phyloP scores from a whole-genome alignment of 306 rosid genomes.

The Luffa aegyptiaca region DNA sequence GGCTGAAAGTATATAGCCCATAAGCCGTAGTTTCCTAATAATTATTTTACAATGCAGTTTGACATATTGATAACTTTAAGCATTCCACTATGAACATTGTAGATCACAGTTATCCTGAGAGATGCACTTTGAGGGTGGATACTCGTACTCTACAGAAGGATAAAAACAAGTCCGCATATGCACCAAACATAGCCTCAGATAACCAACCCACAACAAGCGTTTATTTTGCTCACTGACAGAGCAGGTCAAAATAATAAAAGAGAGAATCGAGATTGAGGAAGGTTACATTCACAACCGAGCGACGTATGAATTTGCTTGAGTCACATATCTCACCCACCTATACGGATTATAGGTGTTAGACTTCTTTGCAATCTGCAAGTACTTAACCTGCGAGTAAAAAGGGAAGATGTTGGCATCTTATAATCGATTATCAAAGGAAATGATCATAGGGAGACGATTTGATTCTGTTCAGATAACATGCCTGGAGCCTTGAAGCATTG shows the following conservation, averaged over 20 bases:
- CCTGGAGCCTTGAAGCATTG: conserved; percentile 81
- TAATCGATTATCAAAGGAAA: neutral
- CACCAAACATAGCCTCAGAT: neutral
- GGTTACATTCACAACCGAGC: conserved; percentile 50
- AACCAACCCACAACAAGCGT: neutral
- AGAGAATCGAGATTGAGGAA: neutral
- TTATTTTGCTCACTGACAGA: neutral
- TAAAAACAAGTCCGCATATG: neutral
- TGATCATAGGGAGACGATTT: neutral
- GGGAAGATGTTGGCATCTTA: conserved; percentile 8
- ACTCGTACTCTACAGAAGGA: neutral
- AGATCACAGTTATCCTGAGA: neutral
- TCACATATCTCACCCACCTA: conserved; percentile 90
- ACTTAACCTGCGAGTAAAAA: conserved; percentile 65
- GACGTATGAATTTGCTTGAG: conserved; percentile 79
- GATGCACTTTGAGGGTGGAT: neutral
- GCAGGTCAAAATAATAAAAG: neutral
- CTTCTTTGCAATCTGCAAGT: conserved; percentile 80
- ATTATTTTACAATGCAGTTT: neutral
- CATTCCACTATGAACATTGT: neutral
- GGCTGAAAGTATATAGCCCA: neutral
- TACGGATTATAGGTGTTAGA: conserved; percentile 55
- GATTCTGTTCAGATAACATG: conserved; percentile 12
- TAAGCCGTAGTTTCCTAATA: neutral
- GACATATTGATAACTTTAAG: neutral